Conservation (phyloP, 805 yeast genomes). For the Myxozyma sirexii region DNA sequence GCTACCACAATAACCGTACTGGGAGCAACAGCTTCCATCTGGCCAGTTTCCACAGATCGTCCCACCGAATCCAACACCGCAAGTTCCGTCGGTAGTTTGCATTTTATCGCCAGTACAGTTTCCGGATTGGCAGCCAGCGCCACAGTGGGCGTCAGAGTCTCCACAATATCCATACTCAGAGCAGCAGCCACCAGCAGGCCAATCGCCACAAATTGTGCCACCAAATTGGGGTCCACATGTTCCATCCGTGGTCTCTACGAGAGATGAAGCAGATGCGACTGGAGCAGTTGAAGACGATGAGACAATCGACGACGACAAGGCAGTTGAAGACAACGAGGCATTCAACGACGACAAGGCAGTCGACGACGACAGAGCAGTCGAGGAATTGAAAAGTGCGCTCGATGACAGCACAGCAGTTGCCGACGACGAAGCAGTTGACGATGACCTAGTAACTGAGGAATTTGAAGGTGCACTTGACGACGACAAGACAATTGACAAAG, state of each 20-base stretch:
- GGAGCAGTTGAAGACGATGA: not conserved
- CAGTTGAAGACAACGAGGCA: too few species aligned
- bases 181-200: conserved; percentile 23
- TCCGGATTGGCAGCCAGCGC: conserved; percentile 9
- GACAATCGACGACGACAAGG: too few species aligned
- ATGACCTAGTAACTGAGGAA: too few species aligned
- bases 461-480: too few species aligned
- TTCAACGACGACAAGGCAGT: too few species aligned
- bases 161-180: conserved; percentile 30
- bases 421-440: too few species aligned
- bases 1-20: conserved; percentile 23
- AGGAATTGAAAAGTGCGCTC: too few species aligned
- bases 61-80: conserved; percentile 12
- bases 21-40: conserved; percentile 27
- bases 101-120: not conserved
- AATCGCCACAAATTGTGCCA: conserved; percentile 15
- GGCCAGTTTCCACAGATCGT: conserved; percentile 13
- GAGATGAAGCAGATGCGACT: not conserved
- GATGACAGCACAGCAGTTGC: too few species aligned
- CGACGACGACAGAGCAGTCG: too few species aligned
- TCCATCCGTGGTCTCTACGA: conserved; percentile 20
- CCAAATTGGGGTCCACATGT: conserved; percentile 21
- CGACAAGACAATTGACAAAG: too few species aligned
- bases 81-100: conserved; percentile 16
- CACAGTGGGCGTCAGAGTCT: conserved; percentile 14